phyloP scores from a whole-genome alignment of 202 grass and related monocot genomes.

The Alloteropsis angusta region DNA sequence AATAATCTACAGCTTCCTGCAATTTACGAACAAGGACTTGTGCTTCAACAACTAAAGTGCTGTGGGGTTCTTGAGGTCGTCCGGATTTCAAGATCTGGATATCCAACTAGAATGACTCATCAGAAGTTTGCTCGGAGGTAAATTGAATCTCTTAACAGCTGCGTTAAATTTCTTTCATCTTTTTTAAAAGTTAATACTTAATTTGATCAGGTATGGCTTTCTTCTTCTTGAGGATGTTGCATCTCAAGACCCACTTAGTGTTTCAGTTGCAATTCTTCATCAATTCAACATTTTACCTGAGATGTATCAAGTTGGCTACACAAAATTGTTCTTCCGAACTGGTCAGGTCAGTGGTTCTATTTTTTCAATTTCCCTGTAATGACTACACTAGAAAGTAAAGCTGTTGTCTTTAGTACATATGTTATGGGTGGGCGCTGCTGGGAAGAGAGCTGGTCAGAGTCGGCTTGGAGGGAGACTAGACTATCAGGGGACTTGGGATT shows the following conservation, averaged over 20 bases:
- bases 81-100: constrained; percentile 93
- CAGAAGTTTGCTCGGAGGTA: constrained; percentile 94
- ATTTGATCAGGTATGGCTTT: constrained; percentile 78
- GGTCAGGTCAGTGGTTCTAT: constrained; percentile 62
- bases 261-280: constrained; percentile 93
- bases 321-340: constrained; percentile 95
- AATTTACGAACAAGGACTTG: constrained; percentile 80
- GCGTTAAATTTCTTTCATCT: neutral
- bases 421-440: too few species aligned
- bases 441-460: too few species aligned
- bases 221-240: constrained; percentile 80
- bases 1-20: constrained; percentile 86
- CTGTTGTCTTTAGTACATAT: constrained; percentile 7
- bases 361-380: constrained; percentile 1
- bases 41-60: constrained; percentile 87
- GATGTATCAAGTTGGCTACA: constrained; percentile 99
- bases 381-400: neutral
- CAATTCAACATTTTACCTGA: constrained; percentile 96
- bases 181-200: constrained; percentile 16
- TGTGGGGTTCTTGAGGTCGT: constrained; percentile 99
- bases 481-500: too few species aligned
- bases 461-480: too few species aligned
- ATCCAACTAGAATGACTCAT: constrained; percentile 95
- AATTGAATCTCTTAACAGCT: constrained; percentile 16
- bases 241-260: constrained; percentile 86